Evolutionary conservation across 2,329 filamentous ascomycete genomes (phyloP), one percentile per base, ranked within the genome.

Genomic region (Zymoseptoria pseudotritici): DNA sequence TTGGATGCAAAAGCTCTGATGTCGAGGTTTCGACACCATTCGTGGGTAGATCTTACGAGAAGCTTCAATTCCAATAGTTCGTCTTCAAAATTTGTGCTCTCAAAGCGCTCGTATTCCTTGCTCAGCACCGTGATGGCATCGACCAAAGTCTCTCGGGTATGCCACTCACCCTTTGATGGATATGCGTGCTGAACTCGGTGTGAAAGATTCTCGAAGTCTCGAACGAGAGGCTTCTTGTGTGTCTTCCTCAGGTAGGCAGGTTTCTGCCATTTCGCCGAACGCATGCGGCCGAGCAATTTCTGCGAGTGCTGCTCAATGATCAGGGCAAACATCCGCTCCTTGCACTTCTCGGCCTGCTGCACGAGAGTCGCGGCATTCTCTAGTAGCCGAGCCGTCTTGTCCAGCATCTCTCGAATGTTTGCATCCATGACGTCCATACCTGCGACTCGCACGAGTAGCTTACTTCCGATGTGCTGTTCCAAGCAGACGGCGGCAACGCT

Each of bases 401-500:
- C 22, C 9, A 62, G 53, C 60, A 62, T 62, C 13, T 13, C 24
- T 42, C 55, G 49, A 21, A 62, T 58, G 4, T 49, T 58, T 10
- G 56, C 55, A 29, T 62, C 60, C 4, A 60, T 58, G 10, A 62
- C 50, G 9, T 60, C 60, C 60, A 62, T 62, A n/a, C 60, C 60
- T 10, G 60, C 60, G 10, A 62, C 49, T 49, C 54, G 57, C 51
- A 58, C 13, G 4, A 62, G 52, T 22, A 26, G 20, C 50, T 52
- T 53, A 4, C 24, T 22, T 29, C 21, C 13, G 20, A 60, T 24
- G 21, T 60, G 58, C 22, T 60, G 58, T 46, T 62, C 58, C n/a
- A 62, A 55, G 42, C 58, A 62, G 21, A 62, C 60, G 4, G 60
- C 60, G 53, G 60, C 60, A 13, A 62, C 60, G 17, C 60, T 62